phyloP scores from a whole-genome alignment of 345 rosid genomes.

The Moringa oleifera region DNA sequence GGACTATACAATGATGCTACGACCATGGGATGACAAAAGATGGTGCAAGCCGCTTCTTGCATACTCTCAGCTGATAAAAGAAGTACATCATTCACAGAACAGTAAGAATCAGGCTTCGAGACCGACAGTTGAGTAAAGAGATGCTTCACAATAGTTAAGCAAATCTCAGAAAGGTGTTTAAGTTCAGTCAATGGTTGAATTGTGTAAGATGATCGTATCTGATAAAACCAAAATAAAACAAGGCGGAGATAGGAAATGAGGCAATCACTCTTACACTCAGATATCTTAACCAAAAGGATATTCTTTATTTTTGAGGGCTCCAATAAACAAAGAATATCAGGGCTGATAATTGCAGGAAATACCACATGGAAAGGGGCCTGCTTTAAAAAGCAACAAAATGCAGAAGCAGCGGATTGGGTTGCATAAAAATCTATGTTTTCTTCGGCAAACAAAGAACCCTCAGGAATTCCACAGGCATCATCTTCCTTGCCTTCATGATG shows the following conservation, averaged over 20 bases:
- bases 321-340: constrained; percentile 22
- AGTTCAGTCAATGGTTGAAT: constrained; percentile 37
- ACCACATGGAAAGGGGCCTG: constrained; percentile 62
- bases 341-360: constrained; percentile 42
- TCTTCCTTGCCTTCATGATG: constrained; percentile 27
- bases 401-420: constrained; percentile 34
- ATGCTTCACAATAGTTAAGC: constrained; percentile 49
- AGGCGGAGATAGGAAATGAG: constrained; percentile 43
- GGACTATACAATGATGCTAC: constrained; percentile 41
- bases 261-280: constrained; percentile 32
- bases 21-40: constrained; percentile 65
- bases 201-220: constrained; percentile 40
- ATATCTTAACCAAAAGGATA: constrained; percentile 59
- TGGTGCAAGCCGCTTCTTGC: constrained; percentile 46
- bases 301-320: constrained; percentile 38
- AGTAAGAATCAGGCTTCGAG: constrained; percentile 26
- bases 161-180: constrained; percentile 48
- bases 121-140: constrained; percentile 42
- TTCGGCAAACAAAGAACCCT: constrained; percentile 25
- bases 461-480: constrained; percentile 19
- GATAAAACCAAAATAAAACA: constrained; percentile 65
- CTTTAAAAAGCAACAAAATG: constrained; percentile 56
- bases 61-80: constrained; percentile 26
- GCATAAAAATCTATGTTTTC: constrained; percentile 32
- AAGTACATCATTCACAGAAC: constrained; percentile 14